Base-by-base conservation (phyloP, 2,329 filamentous ascomycete genomes). In the Aureobasidium sp. region DNA sequence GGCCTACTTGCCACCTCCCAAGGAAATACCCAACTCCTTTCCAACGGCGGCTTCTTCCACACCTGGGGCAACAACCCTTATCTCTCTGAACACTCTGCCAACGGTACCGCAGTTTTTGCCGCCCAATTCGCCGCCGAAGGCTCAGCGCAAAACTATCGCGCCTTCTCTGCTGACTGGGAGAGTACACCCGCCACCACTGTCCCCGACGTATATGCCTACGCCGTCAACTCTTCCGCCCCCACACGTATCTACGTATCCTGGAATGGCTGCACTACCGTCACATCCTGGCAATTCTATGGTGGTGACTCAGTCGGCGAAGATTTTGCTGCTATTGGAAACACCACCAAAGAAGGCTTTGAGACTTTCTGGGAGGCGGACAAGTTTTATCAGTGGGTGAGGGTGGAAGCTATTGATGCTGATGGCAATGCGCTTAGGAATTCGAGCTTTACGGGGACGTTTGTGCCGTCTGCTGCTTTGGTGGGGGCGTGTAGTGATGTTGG, bases 1-100 rank as follows among this genome's bases (percentile, higher is more conserved):
- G 66, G 68, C 10, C 71, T 82, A 9, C 70, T 75, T 0, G 74
- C 78, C 37, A 76, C 74, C 37, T 81, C 79, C 0, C 78, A 80
- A 64, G 78, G 78, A 0, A 78, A 76, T 61, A 78, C 78, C 2
- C 82, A 85, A 64, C 64, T 79, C 1, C 74, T 85, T 0, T 73
- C 76, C 0, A 78, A 78, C 53, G 78, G 78, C 34, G 79, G 82
- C 62, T 76, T 78, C 13, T 70, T 85, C 36, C 76, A 84, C 41
- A 79, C 80, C 61, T 85, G 81, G 81, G 82, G 82, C 7, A 67
- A 72, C 57, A 63, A 68, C 3, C 65, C 67, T 0, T 69, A 73
- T 32, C 67, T 72, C 5, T 73, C 73, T 6, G 75, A 77, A 61
- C 62, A 78, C 64, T 71, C 72, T 0, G 63, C 70, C 1, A 73